phyloP scores from a whole-genome alignment of 2,329 filamentous ascomycete genomes.

The Talaromyces sp. region DNA sequence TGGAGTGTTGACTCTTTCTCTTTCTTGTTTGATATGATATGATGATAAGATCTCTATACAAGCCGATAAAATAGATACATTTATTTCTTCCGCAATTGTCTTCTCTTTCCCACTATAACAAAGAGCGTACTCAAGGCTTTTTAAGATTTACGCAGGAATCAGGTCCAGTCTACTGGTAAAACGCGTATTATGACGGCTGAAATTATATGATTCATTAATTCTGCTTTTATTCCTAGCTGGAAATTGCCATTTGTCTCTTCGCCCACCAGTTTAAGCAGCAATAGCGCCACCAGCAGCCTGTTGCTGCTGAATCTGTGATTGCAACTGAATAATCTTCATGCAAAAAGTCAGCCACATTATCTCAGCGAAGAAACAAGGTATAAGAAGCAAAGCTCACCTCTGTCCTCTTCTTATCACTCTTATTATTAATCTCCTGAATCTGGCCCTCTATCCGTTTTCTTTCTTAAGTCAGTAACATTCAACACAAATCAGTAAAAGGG shows the following conservation, averaged over 20 bases:
- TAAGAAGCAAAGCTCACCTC: conserved; percentile 51
- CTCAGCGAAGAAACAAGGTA: not conserved
- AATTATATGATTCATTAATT: not conserved
- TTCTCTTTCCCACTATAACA: not conserved
- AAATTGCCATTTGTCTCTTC: conserved; percentile 15
- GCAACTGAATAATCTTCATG: conserved; percentile 17
- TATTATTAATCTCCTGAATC: conserved; percentile 62
- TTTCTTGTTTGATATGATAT: not conserved
- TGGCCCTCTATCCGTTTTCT: conserved; percentile 66
- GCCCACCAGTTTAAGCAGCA: conserved; percentile 27
- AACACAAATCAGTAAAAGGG: conserved; percentile 8
- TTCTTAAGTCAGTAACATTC: conserved; percentile 5
- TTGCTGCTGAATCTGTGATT: conserved; percentile 34
- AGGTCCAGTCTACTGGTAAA: no score
- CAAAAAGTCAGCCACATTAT: not conserved
- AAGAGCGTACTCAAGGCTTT: no score
- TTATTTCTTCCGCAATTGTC: not conserved
- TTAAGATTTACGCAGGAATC: no score
- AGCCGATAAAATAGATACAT: not conserved
- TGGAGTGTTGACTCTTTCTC: not conserved
- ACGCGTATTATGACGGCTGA: no score
- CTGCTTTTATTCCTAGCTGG: not conserved
- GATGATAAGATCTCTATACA: not conserved
- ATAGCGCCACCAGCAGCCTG: conserved; percentile 29
- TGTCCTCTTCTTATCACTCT: conserved; percentile 62